phyloP scores from a whole-genome alignment of 352 stramenopile genomes.

The Phytophthora niederhauseri region DNA sequence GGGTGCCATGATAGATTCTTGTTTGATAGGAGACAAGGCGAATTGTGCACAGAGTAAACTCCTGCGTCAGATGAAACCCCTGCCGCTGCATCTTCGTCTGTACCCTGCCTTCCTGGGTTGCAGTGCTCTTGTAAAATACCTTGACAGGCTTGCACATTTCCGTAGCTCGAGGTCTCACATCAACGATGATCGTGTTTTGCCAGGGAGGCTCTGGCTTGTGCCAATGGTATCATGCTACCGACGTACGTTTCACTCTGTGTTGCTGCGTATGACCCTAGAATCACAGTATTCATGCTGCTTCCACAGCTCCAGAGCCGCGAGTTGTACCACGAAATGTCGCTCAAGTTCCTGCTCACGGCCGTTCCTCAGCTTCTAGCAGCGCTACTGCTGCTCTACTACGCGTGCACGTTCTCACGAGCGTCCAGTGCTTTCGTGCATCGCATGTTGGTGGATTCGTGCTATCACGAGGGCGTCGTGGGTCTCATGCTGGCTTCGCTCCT shows the following conservation, averaged over 20 bases:
- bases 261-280: neutral
- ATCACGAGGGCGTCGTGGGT: conserved; percentile 50
- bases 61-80: neutral
- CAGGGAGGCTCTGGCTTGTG: conserved; percentile 48
- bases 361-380: conserved; percentile 51
- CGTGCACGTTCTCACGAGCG: conserved; percentile 51
- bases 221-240: conserved; percentile 60
- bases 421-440: conserved; percentile 54
- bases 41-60: too few species aligned
- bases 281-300: neutral
- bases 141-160: neutral
- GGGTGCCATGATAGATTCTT: too few species aligned
- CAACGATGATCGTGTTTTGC: conserved; percentile 1
- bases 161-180: neutral
- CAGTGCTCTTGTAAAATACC: conserved; percentile 28
- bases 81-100: conserved; percentile 21
- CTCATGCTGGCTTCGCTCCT: conserved; percentile 50
- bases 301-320: conserved; percentile 45
- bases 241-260: conserved; percentile 33
- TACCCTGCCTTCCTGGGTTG: conserved; percentile 43
- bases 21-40: too few species aligned
- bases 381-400: conserved; percentile 66
- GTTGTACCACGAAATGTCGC: conserved; percentile 46
- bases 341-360: conserved; percentile 61
- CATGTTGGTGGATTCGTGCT: conserved; percentile 59